Percentiles rank a stretch among this genome's conserved stretches.
phyloP scores from a whole-genome alignment of 2,329 filamentous ascomycete genomes.

The Sporothrix sp. region DNA sequence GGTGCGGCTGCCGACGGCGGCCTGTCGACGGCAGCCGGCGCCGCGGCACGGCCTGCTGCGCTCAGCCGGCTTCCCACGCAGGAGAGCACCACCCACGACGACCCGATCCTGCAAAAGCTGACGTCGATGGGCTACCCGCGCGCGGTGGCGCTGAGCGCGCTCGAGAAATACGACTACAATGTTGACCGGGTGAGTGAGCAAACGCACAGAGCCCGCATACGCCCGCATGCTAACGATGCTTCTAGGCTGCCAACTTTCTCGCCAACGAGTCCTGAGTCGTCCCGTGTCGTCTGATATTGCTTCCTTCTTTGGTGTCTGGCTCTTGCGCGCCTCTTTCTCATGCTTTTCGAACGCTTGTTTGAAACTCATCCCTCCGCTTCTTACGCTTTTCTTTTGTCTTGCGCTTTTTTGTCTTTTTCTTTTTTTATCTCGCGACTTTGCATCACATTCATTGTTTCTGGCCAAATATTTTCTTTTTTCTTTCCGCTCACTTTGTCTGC shows the following conservation, averaged over 20 bases:
- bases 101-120: slow-evolving; percentile 81
- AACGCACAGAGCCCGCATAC: background rate
- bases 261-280: slow-evolving; percentile 4
- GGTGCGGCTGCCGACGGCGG: slow-evolving; percentile 11
- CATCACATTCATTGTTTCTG: background rate
- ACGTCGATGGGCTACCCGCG: slow-evolving; percentile 83
- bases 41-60: slow-evolving; percentile 19
- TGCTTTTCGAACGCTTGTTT: background rate
- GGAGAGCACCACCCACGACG: slow-evolving; percentile 73
- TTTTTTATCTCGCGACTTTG: background rate
- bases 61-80: slow-evolving; percentile 59
- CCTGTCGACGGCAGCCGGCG: slow-evolving; percentile 20
- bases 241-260: slow-evolving; percentile 4
- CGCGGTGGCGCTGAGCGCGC: slow-evolving; percentile 60
- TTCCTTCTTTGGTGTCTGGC: background rate
- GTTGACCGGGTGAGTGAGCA: slow-evolving; percentile 67
- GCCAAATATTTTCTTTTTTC: background rate
- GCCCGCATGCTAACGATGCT: background rate
- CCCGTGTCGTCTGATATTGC: background rate
- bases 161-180: slow-evolving; percentile 95
- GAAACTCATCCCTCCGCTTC: background rate
- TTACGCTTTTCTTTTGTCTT: background rate
- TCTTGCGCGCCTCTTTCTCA: background rate
- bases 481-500: background rate
- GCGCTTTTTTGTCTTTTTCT: background rate